phyloP scores from a whole-genome alignment of 139 green algal genomes.

The Tetradesmus obliquus region DNA sequence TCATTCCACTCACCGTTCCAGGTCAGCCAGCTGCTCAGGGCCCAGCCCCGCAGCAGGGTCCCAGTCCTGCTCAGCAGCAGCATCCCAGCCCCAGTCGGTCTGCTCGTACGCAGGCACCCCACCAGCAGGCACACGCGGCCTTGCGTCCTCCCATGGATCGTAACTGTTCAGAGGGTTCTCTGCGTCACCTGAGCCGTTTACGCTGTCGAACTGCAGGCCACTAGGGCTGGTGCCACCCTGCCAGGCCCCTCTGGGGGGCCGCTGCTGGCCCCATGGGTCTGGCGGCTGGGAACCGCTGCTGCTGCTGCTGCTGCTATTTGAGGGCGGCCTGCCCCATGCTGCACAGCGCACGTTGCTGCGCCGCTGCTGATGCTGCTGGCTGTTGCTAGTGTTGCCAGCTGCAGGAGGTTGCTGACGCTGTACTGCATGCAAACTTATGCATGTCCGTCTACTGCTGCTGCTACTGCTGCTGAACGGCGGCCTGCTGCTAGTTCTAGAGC shows the following conservation, averaged over 20 bases:
- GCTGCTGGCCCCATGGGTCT: conserved; percentile 12
- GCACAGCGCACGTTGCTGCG: not conserved
- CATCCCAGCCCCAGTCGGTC: conserved; percentile 48
- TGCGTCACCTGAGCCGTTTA: not conserved
- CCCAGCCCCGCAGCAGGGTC: conserved; percentile 58
- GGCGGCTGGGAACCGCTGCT: conserved; percentile 15
- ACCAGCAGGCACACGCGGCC: not conserved
- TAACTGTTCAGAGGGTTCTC: not conserved
- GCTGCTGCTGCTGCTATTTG: conserved; percentile 9
- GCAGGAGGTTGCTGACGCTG: not conserved
- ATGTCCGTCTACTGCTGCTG: not conserved
- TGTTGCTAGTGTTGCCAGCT: not conserved
- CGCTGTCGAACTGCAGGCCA: not conserved
- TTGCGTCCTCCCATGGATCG: conserved; percentile 13
- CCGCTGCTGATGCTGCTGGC: not conserved
- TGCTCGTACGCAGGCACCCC: conserved; percentile 18
- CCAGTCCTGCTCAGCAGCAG: conserved; percentile 62
- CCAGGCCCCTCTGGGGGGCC: not conserved
- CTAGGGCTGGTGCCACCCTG: not conserved
- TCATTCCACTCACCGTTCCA: conserved; percentile 28
- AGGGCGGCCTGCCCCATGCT: not conserved
- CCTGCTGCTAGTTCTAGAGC: not conserved
- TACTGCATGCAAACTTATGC: not conserved
- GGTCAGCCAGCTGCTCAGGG: conserved; percentile 50
- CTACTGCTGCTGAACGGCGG: not conserved